Evolutionary conservation across 208 protist genomes (phyloP).

Genomic region (Crithidia acanthocephali): DNA sequence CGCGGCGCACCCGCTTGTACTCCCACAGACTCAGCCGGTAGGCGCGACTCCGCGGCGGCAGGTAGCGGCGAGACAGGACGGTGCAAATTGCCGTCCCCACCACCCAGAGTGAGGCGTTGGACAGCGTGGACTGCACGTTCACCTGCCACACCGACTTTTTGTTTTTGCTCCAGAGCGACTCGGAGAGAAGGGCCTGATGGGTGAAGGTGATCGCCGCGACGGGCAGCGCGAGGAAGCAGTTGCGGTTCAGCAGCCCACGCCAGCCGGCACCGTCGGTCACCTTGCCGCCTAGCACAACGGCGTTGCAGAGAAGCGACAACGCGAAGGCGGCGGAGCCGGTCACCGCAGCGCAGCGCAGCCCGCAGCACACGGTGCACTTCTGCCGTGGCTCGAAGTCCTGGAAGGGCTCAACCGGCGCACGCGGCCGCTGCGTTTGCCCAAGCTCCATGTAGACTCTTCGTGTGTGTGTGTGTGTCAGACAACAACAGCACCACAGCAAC

Average conservation of each 20-base stretch:
- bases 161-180: constrained; percentile 87
- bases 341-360: constrained; percentile 47
- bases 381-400: constrained; percentile 58
- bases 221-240: constrained; percentile 68
- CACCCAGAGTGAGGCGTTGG: constrained; percentile 65
- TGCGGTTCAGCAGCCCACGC: constrained; percentile 66
- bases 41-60: constrained; percentile 44
- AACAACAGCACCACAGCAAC: not conserved
- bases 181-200: constrained; percentile 80
- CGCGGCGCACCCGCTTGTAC: constrained; percentile 63
- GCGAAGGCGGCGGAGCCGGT: constrained; percentile 40
- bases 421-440: constrained; percentile 61
- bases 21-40: constrained; percentile 86
- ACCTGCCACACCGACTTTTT: constrained; percentile 72
- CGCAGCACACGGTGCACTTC: constrained; percentile 86
- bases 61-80: constrained; percentile 44
- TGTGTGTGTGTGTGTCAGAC: not conserved
- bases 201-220: constrained; percentile 78
- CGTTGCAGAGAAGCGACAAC: constrained; percentile 72
- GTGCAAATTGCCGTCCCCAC: constrained; percentile 53
- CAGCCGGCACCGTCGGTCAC: constrained; percentile 57
- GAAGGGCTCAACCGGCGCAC: constrained; percentile 46
- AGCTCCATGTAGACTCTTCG: constrained; percentile 50
- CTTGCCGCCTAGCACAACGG: constrained; percentile 46
- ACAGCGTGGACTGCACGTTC: constrained; percentile 66